A percentile compares a stretch with the other conserved stretches of the same genome.
Evolutionary conservation across 2,329 filamentous ascomycete genomes (phyloP).

Genomic region (Torrubiellomyces zombiae): DNA sequence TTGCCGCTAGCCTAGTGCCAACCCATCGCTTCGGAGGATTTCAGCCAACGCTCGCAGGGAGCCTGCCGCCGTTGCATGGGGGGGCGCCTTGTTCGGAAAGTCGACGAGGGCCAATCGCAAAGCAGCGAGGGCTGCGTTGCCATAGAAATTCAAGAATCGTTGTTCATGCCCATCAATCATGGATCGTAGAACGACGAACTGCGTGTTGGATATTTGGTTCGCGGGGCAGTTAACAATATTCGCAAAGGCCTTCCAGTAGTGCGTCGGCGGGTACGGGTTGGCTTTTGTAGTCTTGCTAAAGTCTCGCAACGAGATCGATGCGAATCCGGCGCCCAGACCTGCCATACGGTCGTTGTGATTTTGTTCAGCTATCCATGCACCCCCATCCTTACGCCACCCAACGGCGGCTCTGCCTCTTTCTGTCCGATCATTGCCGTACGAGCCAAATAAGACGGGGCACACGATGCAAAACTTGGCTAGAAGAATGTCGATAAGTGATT

Average conservation of each 20-base stretch:
- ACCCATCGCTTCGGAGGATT: constrained; percentile 32
- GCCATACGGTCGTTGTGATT: constrained; percentile 70
- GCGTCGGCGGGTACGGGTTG: constrained; percentile 60
- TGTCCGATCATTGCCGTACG: constrained; percentile 59
- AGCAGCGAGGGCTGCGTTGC: constrained; percentile 55
- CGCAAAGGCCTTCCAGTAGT: constrained; percentile 72
- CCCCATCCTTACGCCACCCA: constrained; percentile 53
- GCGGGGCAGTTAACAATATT: constrained; percentile 60
- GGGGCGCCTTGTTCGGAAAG: constrained; percentile 41
- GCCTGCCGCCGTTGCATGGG: constrained; percentile 30
- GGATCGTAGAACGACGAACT: constrained; percentile 51
- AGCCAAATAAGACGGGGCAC: constrained; percentile 76
- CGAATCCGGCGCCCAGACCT: constrained; percentile 70
- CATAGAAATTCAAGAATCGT: constrained; percentile 68
- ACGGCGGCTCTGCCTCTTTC: constrained; percentile 48
- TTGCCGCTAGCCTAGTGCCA: constrained; percentile 26
- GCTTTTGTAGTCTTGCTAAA: constrained; percentile 52
- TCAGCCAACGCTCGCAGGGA: constrained; percentile 37
- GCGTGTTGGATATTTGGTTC: constrained; percentile 51
- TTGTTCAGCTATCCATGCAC: constrained; percentile 48
- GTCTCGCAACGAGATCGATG: constrained; percentile 66
- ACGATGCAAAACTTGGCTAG: constrained; percentile 67
- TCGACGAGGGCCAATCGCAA: constrained; percentile 57
- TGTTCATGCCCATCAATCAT: constrained; percentile 59
- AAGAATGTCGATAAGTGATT: constrained; percentile 63